These are phyloP conservation scores for Eucalyptus caleyi DNA, from an alignment of 345 rosid genomes.

Conservation along the genomic window DNA sequence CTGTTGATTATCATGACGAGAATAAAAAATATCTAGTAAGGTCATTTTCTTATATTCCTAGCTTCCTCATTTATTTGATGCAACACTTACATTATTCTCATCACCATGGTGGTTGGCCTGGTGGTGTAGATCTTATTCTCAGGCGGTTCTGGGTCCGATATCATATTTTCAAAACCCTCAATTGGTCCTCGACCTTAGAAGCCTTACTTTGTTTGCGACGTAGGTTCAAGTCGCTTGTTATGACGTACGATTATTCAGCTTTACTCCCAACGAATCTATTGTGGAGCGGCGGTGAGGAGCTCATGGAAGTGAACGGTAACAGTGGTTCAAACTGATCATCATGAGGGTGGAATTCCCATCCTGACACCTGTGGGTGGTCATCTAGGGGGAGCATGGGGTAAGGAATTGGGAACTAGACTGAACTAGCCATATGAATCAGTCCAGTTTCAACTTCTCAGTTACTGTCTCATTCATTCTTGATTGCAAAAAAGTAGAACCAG, in stretches of 20 bases:
- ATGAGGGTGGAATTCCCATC: not conserved
- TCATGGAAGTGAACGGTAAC: not conserved
- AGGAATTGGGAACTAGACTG: too few relatives aligned
- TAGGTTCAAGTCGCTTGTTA: not conserved
- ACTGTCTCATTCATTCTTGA: not conserved
- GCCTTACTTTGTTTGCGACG: not conserved
- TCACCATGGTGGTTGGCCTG: not conserved
- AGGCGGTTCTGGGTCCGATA: not conserved
- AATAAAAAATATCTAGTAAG: not conserved
- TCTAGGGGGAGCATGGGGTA: not conserved
- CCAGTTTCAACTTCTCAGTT: too few relatives aligned
- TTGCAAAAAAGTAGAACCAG: not conserved
- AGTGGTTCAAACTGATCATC: not conserved
- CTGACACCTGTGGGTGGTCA: not conserved
- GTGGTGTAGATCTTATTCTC: not conserved
- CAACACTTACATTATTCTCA: not conserved
- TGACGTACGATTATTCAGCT: not conserved
- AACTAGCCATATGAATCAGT: too few relatives aligned
- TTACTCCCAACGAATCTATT: not conserved
- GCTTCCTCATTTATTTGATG: not conserved
- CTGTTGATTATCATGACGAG: not conserved
- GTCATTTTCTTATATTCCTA: not conserved
- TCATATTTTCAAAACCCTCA: not conserved
- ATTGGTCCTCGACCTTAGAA: not conserved
- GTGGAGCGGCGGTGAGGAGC: not conserved